Percentiles rank a stretch among this genome's conserved stretches.
phyloP scores from a whole-genome alignment of 2,329 filamentous ascomycete genomes.

The Aspergillus felis region DNA sequence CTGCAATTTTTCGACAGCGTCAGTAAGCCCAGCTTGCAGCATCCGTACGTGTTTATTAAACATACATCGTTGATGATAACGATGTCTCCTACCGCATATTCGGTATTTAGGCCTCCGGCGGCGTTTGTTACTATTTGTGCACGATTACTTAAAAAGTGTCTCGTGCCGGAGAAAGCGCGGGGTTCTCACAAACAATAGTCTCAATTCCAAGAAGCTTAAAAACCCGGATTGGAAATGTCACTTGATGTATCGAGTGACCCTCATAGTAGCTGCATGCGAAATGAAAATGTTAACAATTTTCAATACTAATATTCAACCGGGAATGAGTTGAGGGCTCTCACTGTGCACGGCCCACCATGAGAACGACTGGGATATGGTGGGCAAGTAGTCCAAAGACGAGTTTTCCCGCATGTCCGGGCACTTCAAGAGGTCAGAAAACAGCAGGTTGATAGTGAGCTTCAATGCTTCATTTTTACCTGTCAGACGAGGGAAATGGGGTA shows the following conservation, averaged over 20 bases:
- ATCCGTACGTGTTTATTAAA: constrained; percentile 1
- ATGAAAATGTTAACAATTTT: constrained; percentile 2
- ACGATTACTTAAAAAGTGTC: neutral
- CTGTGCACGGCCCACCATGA: constrained; percentile 64
- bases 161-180: neutral
- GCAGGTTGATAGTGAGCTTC: neutral
- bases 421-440: constrained; percentile 22
- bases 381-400: constrained; percentile 61
- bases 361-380: constrained; percentile 53
- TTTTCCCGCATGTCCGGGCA: constrained; percentile 61
- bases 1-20: constrained; percentile 28
- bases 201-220: constrained; percentile 60
- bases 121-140: constrained; percentile 57
- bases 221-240: constrained; percentile 62
- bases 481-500: constrained; percentile 59
- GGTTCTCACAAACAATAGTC: constrained; percentile 51
- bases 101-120: constrained; percentile 61
- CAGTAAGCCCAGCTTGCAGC: constrained; percentile 6
- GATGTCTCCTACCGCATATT: constrained; percentile 62
- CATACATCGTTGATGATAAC: constrained; percentile 61
- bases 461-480: constrained; percentile 47
- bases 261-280: constrained; percentile 57
- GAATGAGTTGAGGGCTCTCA: constrained; percentile 35
- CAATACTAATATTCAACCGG: neutral
- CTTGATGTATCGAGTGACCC: constrained; percentile 59